phyloP scores from a whole-genome alignment of 306 rosid genomes.

The Albizia julibrissin region DNA sequence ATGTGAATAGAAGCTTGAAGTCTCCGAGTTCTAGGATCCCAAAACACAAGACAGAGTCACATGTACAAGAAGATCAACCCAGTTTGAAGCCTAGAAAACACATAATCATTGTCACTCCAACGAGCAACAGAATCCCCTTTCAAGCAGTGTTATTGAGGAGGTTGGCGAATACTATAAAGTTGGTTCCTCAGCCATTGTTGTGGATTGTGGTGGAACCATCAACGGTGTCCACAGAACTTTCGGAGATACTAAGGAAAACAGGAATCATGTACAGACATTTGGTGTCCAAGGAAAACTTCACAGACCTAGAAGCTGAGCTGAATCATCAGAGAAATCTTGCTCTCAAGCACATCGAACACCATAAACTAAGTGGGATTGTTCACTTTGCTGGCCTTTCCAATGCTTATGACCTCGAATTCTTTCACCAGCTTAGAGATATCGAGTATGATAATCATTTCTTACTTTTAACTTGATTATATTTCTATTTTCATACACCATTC shows the following conservation, averaged over 20 bases:
- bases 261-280: slow-evolving; percentile 93
- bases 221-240: slow-evolving; percentile 46
- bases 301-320: slow-evolving; percentile 70
- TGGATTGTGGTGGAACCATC: slow-evolving; percentile 84
- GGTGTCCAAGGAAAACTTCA: slow-evolving; percentile 73
- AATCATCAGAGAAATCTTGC: slow-evolving; percentile 88
- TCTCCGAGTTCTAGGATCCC: slow-evolving; percentile 33
- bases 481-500: not conserved
- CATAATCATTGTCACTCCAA: slow-evolving; percentile 81
- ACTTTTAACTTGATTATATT: not conserved
- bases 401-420: slow-evolving; percentile 85
- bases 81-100: slow-evolving; percentile 50
- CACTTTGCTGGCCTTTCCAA: slow-evolving; percentile 91
- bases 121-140: slow-evolving; percentile 55
- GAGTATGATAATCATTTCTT: slow-evolving; percentile 50
- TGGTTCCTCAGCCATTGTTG: slow-evolving; percentile 77
- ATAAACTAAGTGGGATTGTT: slow-evolving; percentile 79
- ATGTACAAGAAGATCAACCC: slow-evolving; percentile 16
- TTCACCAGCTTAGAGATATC: slow-evolving; percentile 79
- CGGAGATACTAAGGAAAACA: slow-evolving; percentile 69
- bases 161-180: slow-evolving; percentile 69
- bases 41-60: slow-evolving; percentile 19
- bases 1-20: slow-evolving; percentile 40
- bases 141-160: slow-evolving; percentile 68
- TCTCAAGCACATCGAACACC: slow-evolving; percentile 85